phyloP scores from a whole-genome alignment of 2,329 filamentous ascomycete genomes.

The Aspergillus japonicus region DNA sequence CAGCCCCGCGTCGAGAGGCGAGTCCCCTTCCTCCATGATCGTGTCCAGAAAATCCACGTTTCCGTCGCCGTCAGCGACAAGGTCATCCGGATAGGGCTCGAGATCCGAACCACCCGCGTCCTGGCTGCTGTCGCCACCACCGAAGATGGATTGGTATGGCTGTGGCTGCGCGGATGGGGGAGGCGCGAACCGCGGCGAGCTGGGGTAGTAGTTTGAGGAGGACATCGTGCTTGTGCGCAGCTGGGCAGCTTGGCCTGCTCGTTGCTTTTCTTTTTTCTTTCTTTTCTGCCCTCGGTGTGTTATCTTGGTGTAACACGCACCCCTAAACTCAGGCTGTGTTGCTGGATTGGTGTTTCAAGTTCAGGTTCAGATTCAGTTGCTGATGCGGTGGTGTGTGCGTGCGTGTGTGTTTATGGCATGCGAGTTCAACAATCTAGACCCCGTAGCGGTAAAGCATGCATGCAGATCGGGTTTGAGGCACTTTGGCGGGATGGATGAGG shows the following conservation, averaged over 20 bases:
- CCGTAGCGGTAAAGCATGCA: too few relatives aligned
- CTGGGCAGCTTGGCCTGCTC: too few relatives aligned
- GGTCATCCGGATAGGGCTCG: conserved; percentile 10
- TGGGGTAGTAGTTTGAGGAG: conserved; percentile 23
- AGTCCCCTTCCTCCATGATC: conserved; percentile 22
- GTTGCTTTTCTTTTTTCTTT: too few relatives aligned
- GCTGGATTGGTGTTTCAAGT: background rate
- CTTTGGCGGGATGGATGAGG: too few relatives aligned
- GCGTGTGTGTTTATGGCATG: too few relatives aligned
- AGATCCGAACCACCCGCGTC: conserved; percentile 14
- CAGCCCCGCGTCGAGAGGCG: conserved; percentile 16
- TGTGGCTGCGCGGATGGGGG: conserved; percentile 31
- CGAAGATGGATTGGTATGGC: conserved; percentile 29
- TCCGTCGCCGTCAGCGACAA: conserved; percentile 4
- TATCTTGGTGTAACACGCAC: too few relatives aligned
- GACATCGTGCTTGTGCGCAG: conserved; percentile 23
- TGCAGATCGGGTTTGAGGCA: too few relatives aligned
- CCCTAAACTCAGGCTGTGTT: too few relatives aligned
- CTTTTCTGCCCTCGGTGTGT: too few relatives aligned
- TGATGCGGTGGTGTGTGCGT: too few relatives aligned
- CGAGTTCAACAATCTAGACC: too few relatives aligned
- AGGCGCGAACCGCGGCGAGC: conserved; percentile 21
- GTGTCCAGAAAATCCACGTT: conserved; percentile 13
- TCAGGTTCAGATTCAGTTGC: background rate
- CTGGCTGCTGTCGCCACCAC: conserved; percentile 28